phyloP scores from a whole-genome alignment of 2,329 filamentous ascomycete genomes.

The Diplodia intermedia region DNA sequence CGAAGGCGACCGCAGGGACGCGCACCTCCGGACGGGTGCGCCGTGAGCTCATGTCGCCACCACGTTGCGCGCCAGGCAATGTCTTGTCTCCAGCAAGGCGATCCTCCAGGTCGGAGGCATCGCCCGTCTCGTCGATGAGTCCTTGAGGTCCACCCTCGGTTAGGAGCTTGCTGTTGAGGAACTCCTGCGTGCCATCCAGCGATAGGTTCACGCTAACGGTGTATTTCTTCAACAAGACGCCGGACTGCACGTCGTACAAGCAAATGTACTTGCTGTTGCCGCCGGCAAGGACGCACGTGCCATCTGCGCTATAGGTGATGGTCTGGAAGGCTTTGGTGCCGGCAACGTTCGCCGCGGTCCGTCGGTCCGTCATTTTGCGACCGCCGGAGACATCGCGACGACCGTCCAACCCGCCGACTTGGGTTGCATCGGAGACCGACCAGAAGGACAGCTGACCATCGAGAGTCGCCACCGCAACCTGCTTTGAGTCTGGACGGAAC shows the following conservation, averaged over 20 bases:
- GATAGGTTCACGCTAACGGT: constrained; percentile 97
- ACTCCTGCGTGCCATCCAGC: constrained; percentile 93
- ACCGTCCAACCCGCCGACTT: constrained; percentile 85
- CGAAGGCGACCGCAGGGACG: constrained; percentile 84
- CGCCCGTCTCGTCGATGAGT: constrained; percentile 86
- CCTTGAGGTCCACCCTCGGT: constrained; percentile 87
- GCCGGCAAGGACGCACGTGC: constrained; percentile 84
- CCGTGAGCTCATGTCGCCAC: constrained; percentile 82
- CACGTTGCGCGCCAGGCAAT: constrained; percentile 85
- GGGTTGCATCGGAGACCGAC: constrained; percentile 86
- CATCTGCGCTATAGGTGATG: constrained; percentile 90
- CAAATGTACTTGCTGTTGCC: constrained; percentile 99
- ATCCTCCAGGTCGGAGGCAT: constrained; percentile 87
- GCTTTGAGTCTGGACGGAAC: constrained; percentile 86
- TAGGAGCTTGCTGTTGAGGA: constrained; percentile 88
- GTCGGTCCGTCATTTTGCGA: constrained; percentile 83
- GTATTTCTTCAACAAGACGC: constrained; percentile 91
- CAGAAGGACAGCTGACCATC: constrained; percentile 96
- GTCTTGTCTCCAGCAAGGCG: constrained; percentile 70
- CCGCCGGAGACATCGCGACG: constrained; percentile 92
- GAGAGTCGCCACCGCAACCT: constrained; percentile 88
- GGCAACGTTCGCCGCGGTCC: constrained; percentile 87
- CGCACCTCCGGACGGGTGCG: constrained; percentile 81
- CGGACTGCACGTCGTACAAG: constrained; percentile 91
- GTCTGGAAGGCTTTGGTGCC: constrained; percentile 90